Evolutionary conservation across 2,329 filamentous ascomycete species (phyloP).

Genomic region (Cladophialophora chaetospira): DNA sequence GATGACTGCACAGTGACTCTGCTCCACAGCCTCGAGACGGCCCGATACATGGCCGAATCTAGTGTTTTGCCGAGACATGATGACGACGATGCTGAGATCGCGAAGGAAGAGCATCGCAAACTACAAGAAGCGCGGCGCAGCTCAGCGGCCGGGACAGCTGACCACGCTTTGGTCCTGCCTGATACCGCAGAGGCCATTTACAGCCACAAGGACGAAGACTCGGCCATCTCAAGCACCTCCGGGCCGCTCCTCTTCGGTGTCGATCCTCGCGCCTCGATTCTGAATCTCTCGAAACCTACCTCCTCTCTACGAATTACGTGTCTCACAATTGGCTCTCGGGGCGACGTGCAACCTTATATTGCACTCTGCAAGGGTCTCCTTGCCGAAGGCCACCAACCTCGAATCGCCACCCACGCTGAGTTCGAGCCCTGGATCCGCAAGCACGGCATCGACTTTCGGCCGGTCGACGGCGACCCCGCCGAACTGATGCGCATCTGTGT

Average conservation of each 20-base stretch:
- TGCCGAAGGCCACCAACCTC: conserved; percentile 80
- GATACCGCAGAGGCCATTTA: conserved; percentile 33
- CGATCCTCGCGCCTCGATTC: conserved; percentile 80
- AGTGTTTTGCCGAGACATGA: conserved; percentile 68
- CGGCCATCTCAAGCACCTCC: conserved; percentile 19
- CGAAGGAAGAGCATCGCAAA: conserved; percentile 78
- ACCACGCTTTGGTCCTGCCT: conserved; percentile 30
- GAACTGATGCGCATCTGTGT: conserved; percentile 96
- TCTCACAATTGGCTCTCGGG: conserved; percentile 90
- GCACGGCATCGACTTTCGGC: conserved; percentile 91
- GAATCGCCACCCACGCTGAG: conserved; percentile 88
- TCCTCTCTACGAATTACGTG: conserved; percentile 83
- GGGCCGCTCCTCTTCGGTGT: conserved; percentile 65
- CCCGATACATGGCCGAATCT: conserved; percentile 70
- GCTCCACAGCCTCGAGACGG: conserved; percentile 72
- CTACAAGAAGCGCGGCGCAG: conserved; percentile 70
- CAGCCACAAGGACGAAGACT: conserved; percentile 39
- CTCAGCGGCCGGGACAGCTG: conserved; percentile 38
- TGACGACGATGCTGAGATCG: conserved; percentile 69
- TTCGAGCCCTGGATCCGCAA: conserved; percentile 86
- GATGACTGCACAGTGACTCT: conserved; percentile 88
- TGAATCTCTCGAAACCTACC: conserved; percentile 80
- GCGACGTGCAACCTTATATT: conserved; percentile 97
- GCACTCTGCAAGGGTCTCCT: conserved; percentile 88
- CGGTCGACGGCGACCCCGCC: conserved; percentile 85